phyloP scores from a whole-genome alignment of 805 yeast species.

The Saccharomyces jurei region DNA sequence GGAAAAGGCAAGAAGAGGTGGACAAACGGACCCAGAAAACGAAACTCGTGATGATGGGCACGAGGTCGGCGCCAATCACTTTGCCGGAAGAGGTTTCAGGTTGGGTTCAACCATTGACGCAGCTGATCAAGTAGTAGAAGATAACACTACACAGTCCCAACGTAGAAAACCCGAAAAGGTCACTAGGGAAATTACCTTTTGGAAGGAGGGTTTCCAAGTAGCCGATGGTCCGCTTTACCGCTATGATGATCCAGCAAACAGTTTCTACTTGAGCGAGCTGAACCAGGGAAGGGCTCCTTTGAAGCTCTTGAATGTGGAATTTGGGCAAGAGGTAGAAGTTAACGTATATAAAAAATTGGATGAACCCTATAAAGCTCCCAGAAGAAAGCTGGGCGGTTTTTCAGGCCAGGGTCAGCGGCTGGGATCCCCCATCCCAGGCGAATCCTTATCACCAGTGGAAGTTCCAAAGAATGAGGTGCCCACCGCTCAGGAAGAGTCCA shows the following conservation, averaged over 20 bases:
- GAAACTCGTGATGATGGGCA: conserved; percentile 25
- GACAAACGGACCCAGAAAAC: conserved; percentile 33
- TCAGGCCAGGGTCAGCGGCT: conserved; percentile 74
- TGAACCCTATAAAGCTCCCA: conserved; percentile 72
- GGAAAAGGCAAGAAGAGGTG: conserved; percentile 61
- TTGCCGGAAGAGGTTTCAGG: conserved; percentile 36
- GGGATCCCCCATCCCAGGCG: conserved; percentile 86
- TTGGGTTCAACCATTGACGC: conserved; percentile 32
- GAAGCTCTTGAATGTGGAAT: conserved; percentile 67
- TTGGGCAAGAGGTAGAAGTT: conserved; percentile 91
- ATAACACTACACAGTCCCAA: conserved; percentile 27
- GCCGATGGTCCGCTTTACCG: conserved; percentile 83
- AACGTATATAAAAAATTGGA: conserved; percentile 73
- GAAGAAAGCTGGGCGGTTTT: conserved; percentile 55
- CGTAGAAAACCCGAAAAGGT: conserved; percentile 41
- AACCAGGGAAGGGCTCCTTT: conserved; percentile 89
- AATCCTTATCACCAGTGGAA: conserved; percentile 25
- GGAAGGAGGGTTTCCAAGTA: conserved; percentile 94
- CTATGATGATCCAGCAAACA: conserved; percentile 90
- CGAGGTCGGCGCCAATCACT: conserved; percentile 26
- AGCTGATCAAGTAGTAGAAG: conserved; percentile 31
- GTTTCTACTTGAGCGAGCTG: conserved; percentile 66
- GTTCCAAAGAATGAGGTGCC: conserved; percentile 19
- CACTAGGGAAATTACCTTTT: conserved; percentile 77
- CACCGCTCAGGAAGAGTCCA: conserved; percentile 17